Conservation (phyloP, 257 asterid species). For the Verbena officinalis region DNA sequence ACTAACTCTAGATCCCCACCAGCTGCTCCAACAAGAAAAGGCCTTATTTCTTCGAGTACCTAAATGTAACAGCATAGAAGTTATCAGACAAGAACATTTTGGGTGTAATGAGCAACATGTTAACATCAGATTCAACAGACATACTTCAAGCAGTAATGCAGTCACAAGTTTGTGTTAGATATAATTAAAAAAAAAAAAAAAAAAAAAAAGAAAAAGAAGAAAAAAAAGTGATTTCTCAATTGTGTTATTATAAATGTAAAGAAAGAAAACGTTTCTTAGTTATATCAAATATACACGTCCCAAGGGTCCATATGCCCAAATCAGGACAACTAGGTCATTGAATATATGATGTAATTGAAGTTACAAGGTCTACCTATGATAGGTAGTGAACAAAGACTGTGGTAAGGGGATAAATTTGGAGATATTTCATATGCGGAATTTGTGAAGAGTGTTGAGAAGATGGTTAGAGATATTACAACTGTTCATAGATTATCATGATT, state of each 20-base stretch:
- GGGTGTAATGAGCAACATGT: background rate
- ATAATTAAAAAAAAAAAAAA: background rate
- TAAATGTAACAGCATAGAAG: slow-evolving; percentile 20
- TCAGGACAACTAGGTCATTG: background rate
- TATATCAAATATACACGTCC: background rate
- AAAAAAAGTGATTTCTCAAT: background rate
- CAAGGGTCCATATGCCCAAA: background rate
- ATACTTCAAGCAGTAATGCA: background rate
- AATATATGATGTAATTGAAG: background rate
- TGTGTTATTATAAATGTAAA: too few relatives aligned
- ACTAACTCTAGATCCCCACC: slow-evolving; percentile 92
- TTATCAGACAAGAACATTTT: background rate
- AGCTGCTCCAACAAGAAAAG: slow-evolving; percentile 88
- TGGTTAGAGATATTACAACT: background rate
- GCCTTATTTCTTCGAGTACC: slow-evolving; percentile 97
- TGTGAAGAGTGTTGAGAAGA: background rate
- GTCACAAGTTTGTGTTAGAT: background rate
- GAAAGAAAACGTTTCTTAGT: slow-evolving; percentile 1
- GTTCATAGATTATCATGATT: background rate
- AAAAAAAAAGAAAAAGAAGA: background rate
- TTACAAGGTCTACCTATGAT: background rate
- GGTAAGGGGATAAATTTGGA: background rate
- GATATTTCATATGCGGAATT: slow-evolving; percentile 2
- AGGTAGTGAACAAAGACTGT: background rate
- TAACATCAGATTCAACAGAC: slow-evolving; percentile 8